These are phyloP conservation scores for Phyllosticta capitalensis DNA, from an alignment of 2,329 filamentous ascomycete species.

Conservation along the genomic window DNA sequence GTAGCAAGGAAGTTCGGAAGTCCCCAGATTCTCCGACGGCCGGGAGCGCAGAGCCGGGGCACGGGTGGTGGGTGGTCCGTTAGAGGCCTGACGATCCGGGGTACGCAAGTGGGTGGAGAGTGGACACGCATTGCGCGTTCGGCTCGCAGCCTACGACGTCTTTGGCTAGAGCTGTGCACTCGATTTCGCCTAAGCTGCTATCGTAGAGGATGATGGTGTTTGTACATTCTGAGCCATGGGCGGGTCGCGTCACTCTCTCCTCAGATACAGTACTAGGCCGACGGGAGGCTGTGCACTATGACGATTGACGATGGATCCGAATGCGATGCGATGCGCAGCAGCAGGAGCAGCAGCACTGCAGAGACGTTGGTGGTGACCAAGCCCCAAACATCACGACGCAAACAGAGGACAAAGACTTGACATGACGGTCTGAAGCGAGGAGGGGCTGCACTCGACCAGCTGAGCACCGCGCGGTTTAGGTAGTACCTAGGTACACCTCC, in stretches of 20 bases:
- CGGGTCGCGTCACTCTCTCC: not conserved
- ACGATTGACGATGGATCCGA: not conserved
- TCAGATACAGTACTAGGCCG: not conserved
- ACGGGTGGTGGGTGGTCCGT: not conserved
- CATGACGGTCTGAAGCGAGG: not conserved
- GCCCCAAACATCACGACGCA: not conserved
- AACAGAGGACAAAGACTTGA: not conserved
- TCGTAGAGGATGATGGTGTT: too few species aligned
- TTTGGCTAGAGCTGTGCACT: not conserved
- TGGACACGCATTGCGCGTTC: not conserved
- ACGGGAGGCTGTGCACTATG: not conserved
- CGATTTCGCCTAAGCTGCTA: not conserved
- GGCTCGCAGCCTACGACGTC: not conserved
- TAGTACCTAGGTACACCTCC: not conserved
- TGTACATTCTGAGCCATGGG: not conserved
- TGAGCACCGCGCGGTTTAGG: not conserved
- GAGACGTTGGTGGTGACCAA: not conserved
- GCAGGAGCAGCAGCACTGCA: not conserved
- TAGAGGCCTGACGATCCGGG: not conserved
- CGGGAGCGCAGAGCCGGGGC: not conserved
- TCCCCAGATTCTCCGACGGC: not conserved
- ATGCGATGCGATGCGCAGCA: not conserved
- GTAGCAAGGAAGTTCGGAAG: not conserved
- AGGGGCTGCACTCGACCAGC: not conserved
- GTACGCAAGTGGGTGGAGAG: not conserved